Conservation (phyloP, 164 flowering plant genomes). For the Macadamia tetraphylla region DNA sequence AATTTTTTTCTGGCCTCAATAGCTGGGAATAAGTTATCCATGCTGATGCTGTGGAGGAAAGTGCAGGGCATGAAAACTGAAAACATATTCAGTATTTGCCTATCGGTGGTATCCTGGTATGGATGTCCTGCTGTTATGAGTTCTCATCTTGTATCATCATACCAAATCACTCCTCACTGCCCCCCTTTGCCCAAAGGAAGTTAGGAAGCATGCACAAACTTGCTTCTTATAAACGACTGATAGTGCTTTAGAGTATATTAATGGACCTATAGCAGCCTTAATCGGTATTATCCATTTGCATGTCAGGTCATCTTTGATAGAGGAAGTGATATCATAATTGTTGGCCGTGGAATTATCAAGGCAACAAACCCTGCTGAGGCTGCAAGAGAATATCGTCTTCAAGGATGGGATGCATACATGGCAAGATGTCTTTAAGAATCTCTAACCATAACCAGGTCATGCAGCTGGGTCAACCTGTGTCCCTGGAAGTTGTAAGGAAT, state of each 20-base stretch:
- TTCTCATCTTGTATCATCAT: not conserved
- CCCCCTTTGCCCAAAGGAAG: not conserved
- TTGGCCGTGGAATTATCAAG: conserved; percentile 94
- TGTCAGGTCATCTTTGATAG: conserved; percentile 78
- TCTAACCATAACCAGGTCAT: too few species aligned
- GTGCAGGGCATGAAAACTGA: too few species aligned
- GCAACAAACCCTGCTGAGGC: conserved; percentile 70
- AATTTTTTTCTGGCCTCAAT: too few species aligned
- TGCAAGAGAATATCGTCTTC: conserved; percentile 79
- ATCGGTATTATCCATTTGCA: not conserved
- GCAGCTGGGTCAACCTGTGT: too few species aligned
- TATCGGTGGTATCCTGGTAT: too few species aligned
- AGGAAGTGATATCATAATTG: conserved; percentile 93
- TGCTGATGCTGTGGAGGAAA: too few species aligned
- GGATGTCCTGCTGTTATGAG: too few species aligned
- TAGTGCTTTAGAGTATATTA: not conserved
- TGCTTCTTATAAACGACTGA: not conserved
- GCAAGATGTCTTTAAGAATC: conserved; percentile 35
- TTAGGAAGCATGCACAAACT: not conserved
- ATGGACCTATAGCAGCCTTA: not conserved
- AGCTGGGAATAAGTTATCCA: too few species aligned
- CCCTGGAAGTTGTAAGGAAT: too few species aligned
- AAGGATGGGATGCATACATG: conserved; percentile 92
- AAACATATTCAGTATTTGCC: too few species aligned
- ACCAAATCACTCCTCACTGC: not conserved